A percentile compares a stretch with the other conserved stretches of the same genome.
Evolutionary conservation across 2,329 filamentous ascomycete genomes (phyloP).

Genomic region (Metarhizium brunneum): DNA sequence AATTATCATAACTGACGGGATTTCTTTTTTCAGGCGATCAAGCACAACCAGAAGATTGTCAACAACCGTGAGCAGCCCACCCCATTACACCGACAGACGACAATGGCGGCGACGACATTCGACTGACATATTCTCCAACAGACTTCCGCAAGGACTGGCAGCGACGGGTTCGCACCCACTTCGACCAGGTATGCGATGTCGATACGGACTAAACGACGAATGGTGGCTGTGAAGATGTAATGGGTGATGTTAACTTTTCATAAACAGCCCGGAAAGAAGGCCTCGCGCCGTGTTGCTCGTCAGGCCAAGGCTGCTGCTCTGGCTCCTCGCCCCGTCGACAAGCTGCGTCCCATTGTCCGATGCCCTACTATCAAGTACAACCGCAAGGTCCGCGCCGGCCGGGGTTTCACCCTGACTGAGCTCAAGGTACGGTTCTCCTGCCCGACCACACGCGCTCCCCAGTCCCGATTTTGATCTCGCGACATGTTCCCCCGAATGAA

Average conservation of each 20-base stretch:
- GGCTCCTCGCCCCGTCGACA: conserved; percentile 94
- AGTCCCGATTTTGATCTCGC: not conserved
- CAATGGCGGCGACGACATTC: conserved; percentile 12
- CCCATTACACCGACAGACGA: conserved; percentile 14
- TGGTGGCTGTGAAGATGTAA: not conserved
- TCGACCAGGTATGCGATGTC: conserved; percentile 79
- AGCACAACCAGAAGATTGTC: conserved; percentile 98
- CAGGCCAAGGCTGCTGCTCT: conserved; percentile 90
- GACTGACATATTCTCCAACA: conserved; percentile 36
- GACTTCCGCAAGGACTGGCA: conserved; percentile 99
- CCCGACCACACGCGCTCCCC: not conserved
- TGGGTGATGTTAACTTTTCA: conserved; percentile 22
- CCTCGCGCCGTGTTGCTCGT: conserved; percentile 82
- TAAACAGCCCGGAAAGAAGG: conserved; percentile 85
- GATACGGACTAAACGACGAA: not conserved
- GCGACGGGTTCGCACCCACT: conserved; percentile 96
- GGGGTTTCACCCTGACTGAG: conserved; percentile 96
- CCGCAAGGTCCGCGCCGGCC: conserved; percentile 90
- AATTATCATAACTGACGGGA: conserved; percentile 22
- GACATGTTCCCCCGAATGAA: not conserved
- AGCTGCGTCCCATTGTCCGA: conserved; percentile 89
- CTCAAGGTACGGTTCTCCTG: conserved; percentile 66
- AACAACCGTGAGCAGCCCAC: conserved; percentile 69
- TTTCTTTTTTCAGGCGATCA: conserved; percentile 65
- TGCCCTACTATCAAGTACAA: conserved; percentile 99